Evolutionary conservation across 1,284 basidiomycete species (phyloP), one percentile per base, ranked within the genome.

Genomic region (Fomitopsis palustris): DNA sequence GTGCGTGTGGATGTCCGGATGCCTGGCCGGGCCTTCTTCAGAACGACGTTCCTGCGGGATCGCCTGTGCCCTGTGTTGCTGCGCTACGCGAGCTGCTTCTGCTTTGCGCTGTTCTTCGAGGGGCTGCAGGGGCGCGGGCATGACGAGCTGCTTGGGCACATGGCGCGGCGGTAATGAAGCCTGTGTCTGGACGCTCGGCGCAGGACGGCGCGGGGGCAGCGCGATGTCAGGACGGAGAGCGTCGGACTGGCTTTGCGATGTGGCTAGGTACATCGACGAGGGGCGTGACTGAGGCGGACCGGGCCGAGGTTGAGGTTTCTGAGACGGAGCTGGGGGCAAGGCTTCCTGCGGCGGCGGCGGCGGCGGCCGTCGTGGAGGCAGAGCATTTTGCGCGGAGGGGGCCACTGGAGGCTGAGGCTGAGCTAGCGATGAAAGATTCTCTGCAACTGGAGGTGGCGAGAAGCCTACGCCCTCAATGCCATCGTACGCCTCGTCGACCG

Each of bases 121-220:
- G 17, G 57, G 65, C 51, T 66, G 67, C 35, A 88, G 75, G 17
- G 82, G 87, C 6, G 83, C 70, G 45, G 86, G 86, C 86, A 88
- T 88, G 37, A 88, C 83, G 33, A 88, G 80, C 37, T 74, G 79
- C 69, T 80, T 86, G 2, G 86, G 86, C 25, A 85, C 65, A 66
- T 85, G 79, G 38, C 72, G 76, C 16, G 78, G 80, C 27, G 67
- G 70, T 0, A 69, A 72, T 17, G 63, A 64, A 23, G 56, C 52
- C 19, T 60, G 59, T 45, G 64, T 59, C 43, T 62, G 72, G 52
- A 17, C 57, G 39, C 38, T 54, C 16, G 47, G 49, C 10, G 51
- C 39, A 54, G 54, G 61, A 57, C 60, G 58, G 6, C 51, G 63
- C 0, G 72, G 71, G 8, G 70, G 72, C 16, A 72, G 64, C 2